These are phyloP conservation scores for Phaeosphaeriaceae sp. DNA, from an alignment of 2,329 filamentous ascomycete genomes.

Conservation along the genomic window DNA sequence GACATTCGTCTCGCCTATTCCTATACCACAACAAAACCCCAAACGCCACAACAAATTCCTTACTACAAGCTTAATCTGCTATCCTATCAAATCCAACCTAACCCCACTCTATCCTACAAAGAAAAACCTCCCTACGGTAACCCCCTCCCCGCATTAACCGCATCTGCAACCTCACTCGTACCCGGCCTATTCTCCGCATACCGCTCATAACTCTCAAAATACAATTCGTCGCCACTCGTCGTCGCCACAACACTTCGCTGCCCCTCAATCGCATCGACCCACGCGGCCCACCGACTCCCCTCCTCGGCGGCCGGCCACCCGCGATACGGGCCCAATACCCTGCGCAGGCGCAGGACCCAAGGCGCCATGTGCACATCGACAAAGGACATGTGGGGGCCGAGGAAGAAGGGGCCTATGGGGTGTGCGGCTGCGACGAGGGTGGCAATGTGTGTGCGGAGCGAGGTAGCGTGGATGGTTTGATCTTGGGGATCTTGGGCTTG, in stretches of 20 bases:
- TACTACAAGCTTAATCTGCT: no score
- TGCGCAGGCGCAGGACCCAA: conserved; percentile 72
- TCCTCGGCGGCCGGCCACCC: conserved; percentile 70
- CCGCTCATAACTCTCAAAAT: conserved; percentile 71
- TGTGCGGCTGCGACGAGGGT: conserved; percentile 65
- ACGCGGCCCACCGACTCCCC: conserved; percentile 69
- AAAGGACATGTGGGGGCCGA: conserved; percentile 63
- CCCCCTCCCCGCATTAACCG: conserved; percentile 63
- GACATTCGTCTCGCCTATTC: no score
- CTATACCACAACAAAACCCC: no score
- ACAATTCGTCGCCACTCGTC: conserved; percentile 69
- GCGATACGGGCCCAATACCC: conserved; percentile 68
- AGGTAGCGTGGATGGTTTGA: conserved; percentile 64
- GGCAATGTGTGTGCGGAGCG: conserved; percentile 70
- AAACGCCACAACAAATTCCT: no score
- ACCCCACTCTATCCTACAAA: no score
- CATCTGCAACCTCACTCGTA: conserved; percentile 64
- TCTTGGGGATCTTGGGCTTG: conserved; percentile 67
- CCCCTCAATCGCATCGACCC: conserved; percentile 72
- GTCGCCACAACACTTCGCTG: conserved; percentile 70
- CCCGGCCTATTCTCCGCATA: conserved; percentile 67
- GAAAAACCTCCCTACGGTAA: conserved; percentile 57
- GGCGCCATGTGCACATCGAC: conserved; percentile 80
- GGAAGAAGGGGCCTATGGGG: conserved; percentile 71
- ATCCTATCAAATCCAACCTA: no score